A percentile compares a stretch with the other conserved stretches of the same genome.
These are phyloP conservation scores for Wickerhamomyces subpelliculosus DNA, from an alignment of 805 yeast species.

Conservation along the genomic window DNA sequence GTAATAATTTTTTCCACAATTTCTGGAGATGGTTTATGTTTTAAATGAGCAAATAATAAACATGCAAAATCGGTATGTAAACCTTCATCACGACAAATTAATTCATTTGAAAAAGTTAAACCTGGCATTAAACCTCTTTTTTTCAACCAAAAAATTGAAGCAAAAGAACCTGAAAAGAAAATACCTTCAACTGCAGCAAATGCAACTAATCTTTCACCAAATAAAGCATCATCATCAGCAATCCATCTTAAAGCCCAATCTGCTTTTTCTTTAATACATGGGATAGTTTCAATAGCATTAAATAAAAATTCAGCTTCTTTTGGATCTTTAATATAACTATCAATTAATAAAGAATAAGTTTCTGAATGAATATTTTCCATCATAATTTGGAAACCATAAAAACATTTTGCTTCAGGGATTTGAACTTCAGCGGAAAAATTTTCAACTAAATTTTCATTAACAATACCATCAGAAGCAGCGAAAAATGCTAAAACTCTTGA, in stretches of 20 bases:
- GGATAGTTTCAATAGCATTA: constrained; percentile 94
- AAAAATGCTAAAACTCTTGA: constrained; percentile 94
- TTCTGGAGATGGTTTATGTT: constrained; percentile 75
- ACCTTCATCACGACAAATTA: constrained; percentile 98
- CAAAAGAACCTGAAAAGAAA: constrained; percentile 97
- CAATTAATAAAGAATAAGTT: constrained; percentile 91
- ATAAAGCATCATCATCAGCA: constrained; percentile 76
- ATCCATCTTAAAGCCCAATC: constrained; percentile 99
- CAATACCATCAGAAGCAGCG: constrained; percentile 98
- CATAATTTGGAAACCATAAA: constrained; percentile 99
- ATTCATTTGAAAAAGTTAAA: constrained; percentile 93
- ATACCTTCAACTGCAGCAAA: constrained; percentile 99
- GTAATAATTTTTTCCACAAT: constrained; percentile 83
- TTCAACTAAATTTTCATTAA: constrained; percentile 94
- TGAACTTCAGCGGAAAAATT: constrained; percentile 97
- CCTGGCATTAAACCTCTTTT: constrained; percentile 99
- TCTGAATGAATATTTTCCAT: constrained; percentile 99
- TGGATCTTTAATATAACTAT: constrained; percentile 93
- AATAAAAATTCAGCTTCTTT: constrained; percentile 85
- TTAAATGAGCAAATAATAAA: constrained; percentile 84
- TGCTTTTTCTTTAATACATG: constrained; percentile 94
- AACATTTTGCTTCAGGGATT: constrained; percentile 95
- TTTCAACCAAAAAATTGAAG: constrained; percentile 97
- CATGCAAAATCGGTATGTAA: constrained; percentile 98
- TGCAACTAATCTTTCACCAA: constrained; percentile 94